phyloP scores from a whole-genome alignment of 2,329 filamentous ascomycete species.

The Epicoccum nigrum region DNA sequence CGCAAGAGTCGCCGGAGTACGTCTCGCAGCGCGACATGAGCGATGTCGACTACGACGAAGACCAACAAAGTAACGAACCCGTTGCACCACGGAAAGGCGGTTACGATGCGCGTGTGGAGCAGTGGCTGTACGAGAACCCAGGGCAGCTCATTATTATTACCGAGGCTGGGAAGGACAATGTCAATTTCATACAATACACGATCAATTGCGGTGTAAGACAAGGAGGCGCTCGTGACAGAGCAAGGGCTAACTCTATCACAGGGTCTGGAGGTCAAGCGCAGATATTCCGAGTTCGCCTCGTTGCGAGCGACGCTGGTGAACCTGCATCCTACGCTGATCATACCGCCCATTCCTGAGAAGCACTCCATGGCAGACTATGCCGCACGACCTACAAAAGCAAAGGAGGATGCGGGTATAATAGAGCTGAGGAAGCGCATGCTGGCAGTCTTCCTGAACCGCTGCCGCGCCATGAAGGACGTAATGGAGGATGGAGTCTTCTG shows the following conservation, averaged over 20 bases:
- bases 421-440: constrained; percentile 97
- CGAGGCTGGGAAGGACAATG: constrained; percentile 91
- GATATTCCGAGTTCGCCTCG: constrained; percentile 96
- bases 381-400: constrained; percentile 95
- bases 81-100: constrained; percentile 74
- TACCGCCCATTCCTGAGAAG: constrained; percentile 97
- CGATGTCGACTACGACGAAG: constrained; percentile 64
- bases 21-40: constrained; percentile 61
- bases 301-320: constrained; percentile 86
- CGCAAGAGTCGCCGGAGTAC: constrained; percentile 67
- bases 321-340: constrained; percentile 91
- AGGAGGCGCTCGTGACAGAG: neutral
- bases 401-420: constrained; percentile 96
- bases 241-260: constrained; percentile 48
- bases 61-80: constrained; percentile 46
- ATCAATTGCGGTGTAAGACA: constrained; percentile 84
- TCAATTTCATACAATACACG: constrained; percentile 95
- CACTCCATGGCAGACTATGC: constrained; percentile 99
- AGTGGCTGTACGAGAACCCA: constrained; percentile 95
- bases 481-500: constrained; percentile 95
- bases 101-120: constrained; percentile 94
- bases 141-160: constrained; percentile 89
- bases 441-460: constrained; percentile 92
- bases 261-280: constrained; percentile 92
- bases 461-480: constrained; percentile 89